These are phyloP conservation scores for Hagleromyces aurorensis DNA, from an alignment of 805 yeast genomes.

Conservation along the genomic window DNA sequence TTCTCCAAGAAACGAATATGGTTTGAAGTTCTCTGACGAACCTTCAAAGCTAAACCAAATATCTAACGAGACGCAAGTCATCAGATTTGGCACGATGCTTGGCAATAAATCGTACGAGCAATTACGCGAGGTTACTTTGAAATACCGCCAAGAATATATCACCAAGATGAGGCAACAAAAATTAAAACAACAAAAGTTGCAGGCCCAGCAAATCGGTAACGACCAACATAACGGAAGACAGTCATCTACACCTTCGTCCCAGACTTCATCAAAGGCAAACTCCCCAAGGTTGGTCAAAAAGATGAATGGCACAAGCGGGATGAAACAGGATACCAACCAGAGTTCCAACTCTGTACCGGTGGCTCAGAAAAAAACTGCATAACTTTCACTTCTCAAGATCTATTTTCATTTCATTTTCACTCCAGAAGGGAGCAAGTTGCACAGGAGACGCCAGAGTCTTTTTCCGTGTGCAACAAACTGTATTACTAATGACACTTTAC, in stretches of 20 bases:
- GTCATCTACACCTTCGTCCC: constrained; percentile 7
- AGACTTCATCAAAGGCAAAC: constrained; percentile 7
- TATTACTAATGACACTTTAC: no score
- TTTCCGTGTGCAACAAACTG: no score
- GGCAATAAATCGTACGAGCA: constrained; percentile 79
- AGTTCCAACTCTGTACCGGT: constrained; percentile 7
- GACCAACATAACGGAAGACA: constrained; percentile 3
- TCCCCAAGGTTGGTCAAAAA: constrained; percentile 6
- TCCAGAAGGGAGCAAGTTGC: no score
- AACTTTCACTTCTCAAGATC: no score
- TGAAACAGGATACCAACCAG: no score
- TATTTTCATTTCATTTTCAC: neutral
- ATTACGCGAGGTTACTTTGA: constrained; percentile 58
- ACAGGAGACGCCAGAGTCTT: no score
- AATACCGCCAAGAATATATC: constrained; percentile 54
- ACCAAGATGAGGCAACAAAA: constrained; percentile 31
- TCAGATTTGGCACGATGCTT: constrained; percentile 87
- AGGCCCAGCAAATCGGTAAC: constrained; percentile 10
- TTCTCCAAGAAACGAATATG: constrained; percentile 40
- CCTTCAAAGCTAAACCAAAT: constrained; percentile 80
- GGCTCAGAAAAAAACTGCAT: constrained; percentile 9
- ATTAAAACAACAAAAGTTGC: constrained; percentile 16
- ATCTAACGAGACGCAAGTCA: constrained; percentile 77
- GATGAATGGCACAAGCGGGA: constrained; percentile 4
- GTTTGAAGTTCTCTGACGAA: constrained; percentile 56